phyloP scores from a whole-genome alignment of 2,329 filamentous ascomycete species.

The Botrytis byssoidea region DNA sequence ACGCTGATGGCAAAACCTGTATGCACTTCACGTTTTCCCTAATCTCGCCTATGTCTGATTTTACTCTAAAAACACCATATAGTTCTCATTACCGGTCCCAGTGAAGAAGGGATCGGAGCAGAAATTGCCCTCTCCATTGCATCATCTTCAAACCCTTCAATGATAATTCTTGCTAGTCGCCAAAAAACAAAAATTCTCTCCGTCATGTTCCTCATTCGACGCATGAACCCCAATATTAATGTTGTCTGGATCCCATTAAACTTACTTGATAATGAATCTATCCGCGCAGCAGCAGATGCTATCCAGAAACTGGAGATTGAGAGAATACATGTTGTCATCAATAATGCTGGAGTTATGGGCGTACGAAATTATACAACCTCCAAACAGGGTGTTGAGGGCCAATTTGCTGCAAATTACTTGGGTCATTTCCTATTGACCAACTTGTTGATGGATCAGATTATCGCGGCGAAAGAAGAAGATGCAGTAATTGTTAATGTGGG shows the following conservation, averaged over 20 bases:
- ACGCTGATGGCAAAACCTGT: slow-evolving; percentile 10
- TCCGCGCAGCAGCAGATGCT: not conserved
- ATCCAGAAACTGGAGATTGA: slow-evolving; percentile 33
- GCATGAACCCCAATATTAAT: not conserved
- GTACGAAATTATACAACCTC: slow-evolving; percentile 34
- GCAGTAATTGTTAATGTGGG: slow-evolving; percentile 42
- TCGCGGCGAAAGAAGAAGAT: slow-evolving; percentile 24
- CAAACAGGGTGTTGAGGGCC: slow-evolving; percentile 42
- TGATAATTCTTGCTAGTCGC: not conserved
- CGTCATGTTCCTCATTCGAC: not conserved
- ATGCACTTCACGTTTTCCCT: not conserved
- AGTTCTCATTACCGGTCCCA: slow-evolving; percentile 2
- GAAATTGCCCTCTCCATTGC: slow-evolving; percentile 8
- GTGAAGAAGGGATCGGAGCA: not conserved
- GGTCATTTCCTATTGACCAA: slow-evolving; percentile 38
- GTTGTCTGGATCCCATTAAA: not conserved
- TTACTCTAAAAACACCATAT: not conserved
- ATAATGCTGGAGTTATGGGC: slow-evolving; percentile 47
- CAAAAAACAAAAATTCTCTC: not conserved
- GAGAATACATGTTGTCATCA: slow-evolving; percentile 44
- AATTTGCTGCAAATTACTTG: slow-evolving; percentile 36
- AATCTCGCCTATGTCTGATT: not conserved
- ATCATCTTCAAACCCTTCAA: slow-evolving; percentile 7
- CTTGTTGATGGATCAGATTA: slow-evolving; percentile 32
- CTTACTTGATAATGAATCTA: not conserved